Conservation (phyloP, 2,329 filamentous ascomycete species). For the Fulvia fulva region DNA sequence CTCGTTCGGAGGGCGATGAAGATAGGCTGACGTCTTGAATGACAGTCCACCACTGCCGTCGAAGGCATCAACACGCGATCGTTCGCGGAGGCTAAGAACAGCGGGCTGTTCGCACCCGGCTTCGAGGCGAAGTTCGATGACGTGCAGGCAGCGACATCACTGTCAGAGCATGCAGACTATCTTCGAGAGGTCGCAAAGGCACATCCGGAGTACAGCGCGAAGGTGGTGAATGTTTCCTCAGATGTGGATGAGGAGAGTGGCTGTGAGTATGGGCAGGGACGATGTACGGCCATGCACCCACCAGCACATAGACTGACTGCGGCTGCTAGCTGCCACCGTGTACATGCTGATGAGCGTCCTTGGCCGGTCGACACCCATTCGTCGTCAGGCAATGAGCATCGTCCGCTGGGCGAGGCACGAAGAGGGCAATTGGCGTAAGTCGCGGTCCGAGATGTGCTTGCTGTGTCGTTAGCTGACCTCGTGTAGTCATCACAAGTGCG, state of each 20-base stretch:
- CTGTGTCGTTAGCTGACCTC: not conserved
- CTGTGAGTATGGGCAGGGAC: not conserved
- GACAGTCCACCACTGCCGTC: constrained; percentile 2
- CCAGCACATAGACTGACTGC: not conserved
- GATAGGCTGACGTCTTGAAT: not conserved
- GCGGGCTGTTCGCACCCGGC: constrained; percentile 3
- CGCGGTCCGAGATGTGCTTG: not conserved
- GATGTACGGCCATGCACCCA: too few relatives aligned
- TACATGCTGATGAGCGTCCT: not conserved
- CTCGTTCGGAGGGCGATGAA: too few relatives aligned
- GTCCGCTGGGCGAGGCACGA: not conserved
- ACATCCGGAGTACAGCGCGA: constrained; percentile 7
- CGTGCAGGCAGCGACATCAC: not conserved
- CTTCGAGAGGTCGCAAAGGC: not conserved
- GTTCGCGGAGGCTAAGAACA: constrained; percentile 3
- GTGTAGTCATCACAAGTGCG: not conserved
- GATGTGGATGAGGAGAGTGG: constrained; percentile 12
- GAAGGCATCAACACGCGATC: constrained; percentile 11
- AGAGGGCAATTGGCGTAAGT: not conserved
- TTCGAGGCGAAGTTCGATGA: constrained; percentile 12
- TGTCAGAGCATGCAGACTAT: constrained; percentile 3
- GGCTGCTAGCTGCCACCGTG: not conserved
- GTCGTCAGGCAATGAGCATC: not conserved
- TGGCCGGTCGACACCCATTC: not conserved
- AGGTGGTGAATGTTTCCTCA: constrained; percentile 9